Evolutionary conservation across 352 stramenopile species (phyloP).

Genomic region (Peronospora tabacina): DNA sequence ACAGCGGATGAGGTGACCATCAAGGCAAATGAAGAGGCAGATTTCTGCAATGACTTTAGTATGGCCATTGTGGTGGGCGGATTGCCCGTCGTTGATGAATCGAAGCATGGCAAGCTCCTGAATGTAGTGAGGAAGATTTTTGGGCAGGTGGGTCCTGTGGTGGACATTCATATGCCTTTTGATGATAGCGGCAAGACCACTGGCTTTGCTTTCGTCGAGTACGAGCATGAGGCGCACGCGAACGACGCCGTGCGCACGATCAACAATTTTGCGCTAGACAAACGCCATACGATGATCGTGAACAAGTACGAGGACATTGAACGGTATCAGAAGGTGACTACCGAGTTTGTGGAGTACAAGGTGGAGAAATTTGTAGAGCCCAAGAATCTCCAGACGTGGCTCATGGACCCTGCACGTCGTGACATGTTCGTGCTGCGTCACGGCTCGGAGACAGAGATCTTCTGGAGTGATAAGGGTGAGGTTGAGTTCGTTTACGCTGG

Average conservation of each 20-base stretch:
- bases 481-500: slow-evolving; percentile 92
- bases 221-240: slow-evolving; percentile 62
- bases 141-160: slow-evolving; percentile 62
- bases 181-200: slow-evolving; percentile 45
- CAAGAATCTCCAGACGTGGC: slow-evolving; percentile 91
- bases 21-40: slow-evolving; percentile 62
- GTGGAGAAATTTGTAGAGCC: slow-evolving; percentile 84
- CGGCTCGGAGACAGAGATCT: slow-evolving; percentile 93
- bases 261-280: slow-evolving; percentile 91
- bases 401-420: slow-evolving; percentile 85
- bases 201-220: slow-evolving; percentile 80
- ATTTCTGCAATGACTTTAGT: slow-evolving; percentile 76
- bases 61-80: slow-evolving; percentile 76
- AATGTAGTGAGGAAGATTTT: slow-evolving; percentile 85
- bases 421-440: slow-evolving; percentile 95
- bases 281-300: slow-evolving; percentile 94
- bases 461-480: slow-evolving; percentile 89
- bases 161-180: slow-evolving; percentile 80
- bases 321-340: slow-evolving; percentile 61
- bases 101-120: slow-evolving; percentile 80
- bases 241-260: slow-evolving; percentile 77
- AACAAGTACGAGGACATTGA: slow-evolving; percentile 88
- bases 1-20: slow-evolving; percentile 50
- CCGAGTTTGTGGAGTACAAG: slow-evolving; percentile 75
- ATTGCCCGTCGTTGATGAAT: slow-evolving; percentile 59